A percentile compares a stretch with the other conserved stretches of the same genome.
These are phyloP conservation scores for Austroboletus niveus DNA, from an alignment of 1,284 basidiomycete species.

Conservation along the genomic window DNA sequence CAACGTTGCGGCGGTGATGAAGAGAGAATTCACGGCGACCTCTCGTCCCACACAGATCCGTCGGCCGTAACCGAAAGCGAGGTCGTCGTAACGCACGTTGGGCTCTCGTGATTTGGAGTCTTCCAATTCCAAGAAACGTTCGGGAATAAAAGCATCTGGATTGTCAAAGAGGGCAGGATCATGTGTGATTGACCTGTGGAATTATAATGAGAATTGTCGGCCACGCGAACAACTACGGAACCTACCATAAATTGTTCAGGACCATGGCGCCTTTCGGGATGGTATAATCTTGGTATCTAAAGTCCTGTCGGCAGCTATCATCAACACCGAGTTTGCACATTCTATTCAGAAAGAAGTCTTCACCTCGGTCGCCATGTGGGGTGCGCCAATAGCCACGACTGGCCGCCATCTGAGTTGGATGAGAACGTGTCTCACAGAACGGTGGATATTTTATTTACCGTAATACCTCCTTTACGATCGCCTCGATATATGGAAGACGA, in stretches of 20 bases:
- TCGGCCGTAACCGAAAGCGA: constrained; percentile 11
- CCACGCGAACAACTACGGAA: neutral
- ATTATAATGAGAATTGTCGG: neutral
- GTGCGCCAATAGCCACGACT: constrained; percentile 9
- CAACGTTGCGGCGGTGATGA: constrained; percentile 17
- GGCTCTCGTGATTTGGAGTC: neutral
- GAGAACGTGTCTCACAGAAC: neutral
- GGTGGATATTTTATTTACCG: neutral
- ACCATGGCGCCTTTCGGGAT: constrained; percentile 36
- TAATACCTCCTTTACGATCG: constrained; percentile 30
- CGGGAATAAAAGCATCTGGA: constrained; percentile 22
- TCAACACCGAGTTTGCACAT: neutral
- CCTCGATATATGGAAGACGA: constrained; percentile 32
- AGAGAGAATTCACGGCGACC: constrained; percentile 16
- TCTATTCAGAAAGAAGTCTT: no score
- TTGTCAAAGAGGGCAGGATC: constrained; percentile 8
- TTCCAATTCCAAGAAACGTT: constrained; percentile 18
- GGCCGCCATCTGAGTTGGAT: constrained; percentile 7
- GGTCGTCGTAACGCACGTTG: constrained; percentile 9
- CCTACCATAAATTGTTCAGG: constrained; percentile 26
- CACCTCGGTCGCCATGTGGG: constrained; percentile 9
- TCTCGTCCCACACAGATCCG: constrained; percentile 7
- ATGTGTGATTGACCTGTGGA: constrained; percentile 8
- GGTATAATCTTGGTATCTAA: constrained; percentile 27
- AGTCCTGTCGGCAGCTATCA: neutral